Percentiles rank a stretch among this genome's conserved stretches.
phyloP scores from a whole-genome alignment of 2,329 filamentous ascomycete species.

The Aspergillus viridinutans region DNA sequence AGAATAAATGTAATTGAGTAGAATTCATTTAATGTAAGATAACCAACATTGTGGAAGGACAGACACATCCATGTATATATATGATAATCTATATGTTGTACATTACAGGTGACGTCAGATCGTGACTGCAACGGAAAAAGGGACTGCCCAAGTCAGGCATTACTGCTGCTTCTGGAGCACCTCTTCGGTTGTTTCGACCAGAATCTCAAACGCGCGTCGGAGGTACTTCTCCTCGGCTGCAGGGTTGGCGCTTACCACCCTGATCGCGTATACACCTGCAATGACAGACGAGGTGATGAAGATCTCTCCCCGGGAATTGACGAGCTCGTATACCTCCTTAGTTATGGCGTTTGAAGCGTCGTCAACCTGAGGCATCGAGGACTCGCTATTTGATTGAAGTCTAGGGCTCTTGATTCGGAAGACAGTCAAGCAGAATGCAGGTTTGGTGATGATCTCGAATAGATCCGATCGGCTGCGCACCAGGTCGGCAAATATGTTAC shows the following conservation, averaged over 20 bases:
- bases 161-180: conserved; percentile 26
- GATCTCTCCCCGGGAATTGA: conserved; percentile 71
- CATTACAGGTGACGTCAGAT: not conserved
- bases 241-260: conserved; percentile 71
- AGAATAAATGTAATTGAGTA: not conserved
- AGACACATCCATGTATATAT: not conserved
- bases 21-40: not conserved
- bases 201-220: conserved; percentile 66
- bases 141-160: not conserved
- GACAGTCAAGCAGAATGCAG: conserved; percentile 74
- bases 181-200: conserved; percentile 62
- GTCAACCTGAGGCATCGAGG: conserved; percentile 26
- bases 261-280: conserved; percentile 69
- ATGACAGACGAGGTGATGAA: conserved; percentile 78
- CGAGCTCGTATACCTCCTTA: conserved; percentile 67
- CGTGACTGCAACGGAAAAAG: not conserved
- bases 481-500: conserved; percentile 64
- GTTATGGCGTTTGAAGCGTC: conserved; percentile 64
- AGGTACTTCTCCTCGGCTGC: conserved; percentile 69
- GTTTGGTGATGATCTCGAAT: conserved; percentile 70
- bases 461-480: conserved; percentile 60
- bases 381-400: conserved; percentile 6
- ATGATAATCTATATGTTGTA: not conserved
- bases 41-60: not conserved
- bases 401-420: conserved; percentile 57